Base-by-base conservation (phyloP, 306 rosid genomes). In the Ziziphus jujuba region DNA sequence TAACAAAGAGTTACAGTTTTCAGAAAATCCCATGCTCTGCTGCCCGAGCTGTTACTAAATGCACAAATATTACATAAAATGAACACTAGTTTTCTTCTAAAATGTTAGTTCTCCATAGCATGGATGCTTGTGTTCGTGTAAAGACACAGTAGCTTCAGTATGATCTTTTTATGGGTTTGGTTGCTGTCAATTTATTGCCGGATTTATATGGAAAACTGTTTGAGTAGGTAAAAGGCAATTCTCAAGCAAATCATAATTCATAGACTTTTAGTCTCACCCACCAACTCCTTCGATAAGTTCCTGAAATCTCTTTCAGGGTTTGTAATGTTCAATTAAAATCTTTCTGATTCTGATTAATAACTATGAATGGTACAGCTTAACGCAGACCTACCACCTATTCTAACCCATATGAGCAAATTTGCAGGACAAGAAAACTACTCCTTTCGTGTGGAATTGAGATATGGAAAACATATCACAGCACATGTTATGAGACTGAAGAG, bases 211-310 rank as follows among this genome's bases (percentile, higher is more conserved):
- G 11, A 48, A 12, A 56, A 23, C 19, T 43, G 59, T 17, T 36
- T 16, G 13, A 28, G 71, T 63, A 50, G 80, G 67, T 70, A n/a
- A 6, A 36, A 36, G 43, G 43, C 43, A 36, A 36, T 36, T 36
- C 0, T 36, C 43, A 6, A 36, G 43, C 9, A 36, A 36, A 36
- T 36, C 43, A 36, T 36, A 36, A 3, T 36, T 36, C 43, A 36
- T 11, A 36, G 9, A 36, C 43, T 11, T 0, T 36, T n/a, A n/a
- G 43, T 36, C 43, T 36, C 43, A 36, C 11, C 9, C 43, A 60
- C 49, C 19, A 6, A 71, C 13, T n/a, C 12, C 53, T 60, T 43
- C 38, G 81, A 45, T 44, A n/a, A 19, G 58, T 43, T 14, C 35
- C 36, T 31, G 63, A 59, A 64, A 55, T 44, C 56, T 19, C 50